phyloP scores from a whole-genome alignment of 2,329 filamentous ascomycete species.

The Sordariomycetes sp. region DNA sequence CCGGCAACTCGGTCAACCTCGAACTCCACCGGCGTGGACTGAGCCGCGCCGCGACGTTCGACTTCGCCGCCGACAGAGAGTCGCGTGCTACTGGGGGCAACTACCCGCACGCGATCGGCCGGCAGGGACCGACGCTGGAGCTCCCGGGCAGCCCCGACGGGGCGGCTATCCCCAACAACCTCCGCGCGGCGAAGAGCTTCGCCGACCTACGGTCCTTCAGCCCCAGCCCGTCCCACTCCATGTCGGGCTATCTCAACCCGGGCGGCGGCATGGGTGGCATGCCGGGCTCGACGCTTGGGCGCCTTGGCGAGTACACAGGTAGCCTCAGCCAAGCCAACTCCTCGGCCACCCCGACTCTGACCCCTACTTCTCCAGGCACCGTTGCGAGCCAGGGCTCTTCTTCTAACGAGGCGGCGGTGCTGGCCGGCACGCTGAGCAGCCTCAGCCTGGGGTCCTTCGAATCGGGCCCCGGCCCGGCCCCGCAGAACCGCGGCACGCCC shows the following conservation, averaged over 20 bases:
- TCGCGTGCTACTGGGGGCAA: conserved; percentile 54
- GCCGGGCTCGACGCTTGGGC: conserved; percentile 20
- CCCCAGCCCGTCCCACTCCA: conserved; percentile 77
- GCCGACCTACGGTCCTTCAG: conserved; percentile 92
- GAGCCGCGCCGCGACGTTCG: conserved; percentile 92
- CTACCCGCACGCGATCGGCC: conserved; percentile 61
- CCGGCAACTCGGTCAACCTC: conserved; percentile 50
- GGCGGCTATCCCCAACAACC: conserved; percentile 58
- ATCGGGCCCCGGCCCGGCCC: conserved; percentile 22
- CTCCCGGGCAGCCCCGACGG: conserved; percentile 69
- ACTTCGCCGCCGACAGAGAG: conserved; percentile 77
- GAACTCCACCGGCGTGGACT: conserved; percentile 76
- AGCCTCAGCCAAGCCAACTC: conserved; percentile 22
- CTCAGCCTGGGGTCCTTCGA: conserved; percentile 43
- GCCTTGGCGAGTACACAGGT: conserved; percentile 34
- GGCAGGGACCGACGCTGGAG: conserved; percentile 77
- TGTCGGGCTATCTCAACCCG: conserved; percentile 60
- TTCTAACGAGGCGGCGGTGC: conserved; percentile 13
- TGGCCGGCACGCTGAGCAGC: conserved; percentile 37
- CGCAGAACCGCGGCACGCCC: conserved; percentile 34
- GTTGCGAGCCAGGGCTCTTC: conserved; percentile 26
- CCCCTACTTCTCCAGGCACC: conserved; percentile 19
- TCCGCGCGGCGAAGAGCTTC: conserved; percentile 92
- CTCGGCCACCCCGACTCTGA: conserved; percentile 21
- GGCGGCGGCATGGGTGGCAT: conserved; percentile 44